Evolutionary conservation across 495 filamentous ascomycete genomes (phyloP), one percentile per base, ranked within the genome.

Genomic region (Trichocladium uniseriatum): DNA sequence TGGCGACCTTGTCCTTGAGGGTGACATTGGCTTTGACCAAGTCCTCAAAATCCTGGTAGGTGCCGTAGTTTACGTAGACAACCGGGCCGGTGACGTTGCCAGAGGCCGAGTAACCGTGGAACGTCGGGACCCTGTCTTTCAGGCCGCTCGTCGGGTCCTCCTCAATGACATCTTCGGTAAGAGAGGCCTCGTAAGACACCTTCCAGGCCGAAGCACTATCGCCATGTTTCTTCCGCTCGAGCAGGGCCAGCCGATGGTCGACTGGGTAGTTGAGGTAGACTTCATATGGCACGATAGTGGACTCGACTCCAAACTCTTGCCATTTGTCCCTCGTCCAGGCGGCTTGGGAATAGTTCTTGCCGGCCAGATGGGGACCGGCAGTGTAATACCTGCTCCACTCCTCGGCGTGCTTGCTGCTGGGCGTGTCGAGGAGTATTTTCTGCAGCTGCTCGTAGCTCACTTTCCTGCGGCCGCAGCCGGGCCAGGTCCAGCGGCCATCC

Each of bases 351-450:
- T 83, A 74, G 57, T 97, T 97, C 73, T 87, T 85, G 11, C 92
- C 92, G 0, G 83, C 87, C 27, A 98, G 71, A 72, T 98, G 92
- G 1, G 86, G 78, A 0, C 92, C 92, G 2, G 82, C 67, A 0
- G 92, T 95, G 57, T 97, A 97, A 67, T 96, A 97, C 52, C 77
- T 68, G 60, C 84, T 91, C 89, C 89, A 96, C 65, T 94, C 82
- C 48, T 77, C 71, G 6, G 79, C 80, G 57, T 81, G 82, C 22
- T 76, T 70, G 38, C 78, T 75, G 27, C 79, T 79, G 0, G 90
- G 90, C 1, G 84, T 89, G 11, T 79, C 70, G 20, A 81, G 66
- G 43, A 96, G 69, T 35, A 95, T 78, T 14, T 74, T 65, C 52
- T 83, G 76, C 18, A 96, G 78, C 49, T 88, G 75, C 36, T 81